These are phyloP conservation scores for Dothidotthia symphoricarpi DNA, from an alignment of 2,329 filamentous ascomycete genomes.

Conservation along the genomic window DNA sequence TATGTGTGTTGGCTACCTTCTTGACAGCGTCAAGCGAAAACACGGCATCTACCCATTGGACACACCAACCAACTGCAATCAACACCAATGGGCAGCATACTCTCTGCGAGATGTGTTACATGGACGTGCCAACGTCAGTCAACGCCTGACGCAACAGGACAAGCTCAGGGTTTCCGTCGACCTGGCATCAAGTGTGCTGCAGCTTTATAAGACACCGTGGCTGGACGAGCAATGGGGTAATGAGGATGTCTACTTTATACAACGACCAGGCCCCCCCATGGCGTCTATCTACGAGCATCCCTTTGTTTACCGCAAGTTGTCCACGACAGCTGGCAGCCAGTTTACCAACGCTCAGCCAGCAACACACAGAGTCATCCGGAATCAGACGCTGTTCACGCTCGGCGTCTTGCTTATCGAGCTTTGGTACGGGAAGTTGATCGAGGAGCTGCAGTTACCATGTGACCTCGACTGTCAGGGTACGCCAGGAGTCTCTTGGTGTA, in stretches of 20 bases:
- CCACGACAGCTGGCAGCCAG: neutral
- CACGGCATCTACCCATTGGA: constrained; percentile 14
- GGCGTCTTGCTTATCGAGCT: constrained; percentile 39
- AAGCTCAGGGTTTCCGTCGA: constrained; percentile 18
- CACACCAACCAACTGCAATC: neutral
- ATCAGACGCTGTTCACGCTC: constrained; percentile 34
- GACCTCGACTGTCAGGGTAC: constrained; percentile 14
- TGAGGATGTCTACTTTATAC: constrained; percentile 21
- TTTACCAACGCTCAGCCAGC: neutral
- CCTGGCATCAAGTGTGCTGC: constrained; percentile 20
- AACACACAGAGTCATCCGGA: constrained; percentile 19
- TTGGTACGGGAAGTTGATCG: constrained; percentile 27
- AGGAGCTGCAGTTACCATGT: constrained; percentile 14
- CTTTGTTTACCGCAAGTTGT: constrained; percentile 14
- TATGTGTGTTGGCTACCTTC: constrained; percentile 14
- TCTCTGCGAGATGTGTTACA: constrained; percentile 12
- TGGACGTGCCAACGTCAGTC: constrained; percentile 1
- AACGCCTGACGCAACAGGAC: constrained; percentile 13
- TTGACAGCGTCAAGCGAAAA: constrained; percentile 13
- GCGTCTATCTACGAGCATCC: constrained; percentile 15
- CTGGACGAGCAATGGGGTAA: constrained; percentile 16
- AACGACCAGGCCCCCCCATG: constrained; percentile 10
- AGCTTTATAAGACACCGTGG: constrained; percentile 27
- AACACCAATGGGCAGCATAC: constrained; percentile 14
- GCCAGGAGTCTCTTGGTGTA: constrained; percentile 12